Base-by-base conservation (phyloP, 73 alveolate species). In the Stentor roeselii region DNA sequence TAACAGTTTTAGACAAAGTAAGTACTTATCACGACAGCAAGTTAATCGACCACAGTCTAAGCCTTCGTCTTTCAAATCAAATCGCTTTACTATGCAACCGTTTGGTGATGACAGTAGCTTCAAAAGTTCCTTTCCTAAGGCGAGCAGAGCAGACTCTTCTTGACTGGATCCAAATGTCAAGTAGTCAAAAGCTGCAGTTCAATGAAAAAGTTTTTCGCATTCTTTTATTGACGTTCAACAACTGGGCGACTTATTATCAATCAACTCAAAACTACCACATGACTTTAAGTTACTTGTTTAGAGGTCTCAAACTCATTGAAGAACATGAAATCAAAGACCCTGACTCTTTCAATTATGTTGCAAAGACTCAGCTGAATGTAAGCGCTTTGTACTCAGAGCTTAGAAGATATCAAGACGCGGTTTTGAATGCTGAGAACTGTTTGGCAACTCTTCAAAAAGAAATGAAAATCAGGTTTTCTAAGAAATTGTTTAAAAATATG, bases 81-180 rank as follows among this genome's bases (percentile, higher is more conserved):
- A 67, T 67, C n/a, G 80, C 80, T 67, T 67, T 40, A 21, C 80
- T 67, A 27, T 67, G 80, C 41, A 67, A 67, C 34, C n/a, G 34
- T 27, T 21, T 67, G 21, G n/a, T 32, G 21, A 21, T 67, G 1
- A 21, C 11, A 1, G 11, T 27, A 14, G 21, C 80, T 30, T 67
- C 80, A 27, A 21, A 21, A 67, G 80, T 67, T 67, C 34, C 80
- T 32, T 67, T 27, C 41, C 37, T 67, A 67, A 67, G 80, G 34
- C 21, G 41, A 67, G 80, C 80, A 27, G 80, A 67, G 34, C 80
- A 67, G 37, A 40, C 34, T 0, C 42, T 67, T 21, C 21, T 67
- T 15, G 37, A 67, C 34, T 67, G 80, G 80, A 15, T 67, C 21
- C n/a, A 67, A 27, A 30, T 21, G 11, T n/a, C 41, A 27, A 32